A percentile compares a stretch with the other conserved stretches of the same genome.
Conservation (phyloP, 2,329 filamentous ascomycete genomes). For the Biscogniauxia marginata region DNA sequence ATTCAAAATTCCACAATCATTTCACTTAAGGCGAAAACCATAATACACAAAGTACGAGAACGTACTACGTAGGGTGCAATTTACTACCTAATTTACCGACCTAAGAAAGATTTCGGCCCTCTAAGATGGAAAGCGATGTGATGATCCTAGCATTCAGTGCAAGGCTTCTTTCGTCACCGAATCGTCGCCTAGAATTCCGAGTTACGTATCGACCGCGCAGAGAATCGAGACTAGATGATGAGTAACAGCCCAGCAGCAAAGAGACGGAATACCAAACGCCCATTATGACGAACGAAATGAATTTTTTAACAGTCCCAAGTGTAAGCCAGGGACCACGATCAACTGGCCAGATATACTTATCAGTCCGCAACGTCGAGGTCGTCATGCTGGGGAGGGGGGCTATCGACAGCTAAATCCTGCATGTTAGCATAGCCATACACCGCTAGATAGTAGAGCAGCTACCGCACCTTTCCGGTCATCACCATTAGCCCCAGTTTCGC, state of each 20-base stretch:
- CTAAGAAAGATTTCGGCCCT: background rate
- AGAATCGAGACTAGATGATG: conserved; percentile 31
- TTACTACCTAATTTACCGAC: background rate
- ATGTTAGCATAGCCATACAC: conserved; percentile 17
- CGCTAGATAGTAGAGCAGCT: conserved; percentile 9
- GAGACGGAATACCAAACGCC: conserved; percentile 18
- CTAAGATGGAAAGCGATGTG: background rate
- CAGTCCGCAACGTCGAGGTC: conserved; percentile 93
- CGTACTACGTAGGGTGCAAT: background rate
- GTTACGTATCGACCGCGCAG: conserved; percentile 3
- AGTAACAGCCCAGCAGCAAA: conserved; percentile 26
- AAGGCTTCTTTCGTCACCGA: background rate
- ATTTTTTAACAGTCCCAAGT: background rate
- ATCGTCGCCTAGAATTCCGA: background rate
- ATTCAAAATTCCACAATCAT: no score
- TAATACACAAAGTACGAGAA: background rate
- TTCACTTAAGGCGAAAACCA: no score
- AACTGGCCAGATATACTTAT: conserved; percentile 25
- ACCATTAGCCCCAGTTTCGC: conserved; percentile 76
- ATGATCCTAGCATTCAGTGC: background rate
- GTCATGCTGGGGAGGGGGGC: conserved; percentile 81
- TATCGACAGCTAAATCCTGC: conserved; percentile 58
- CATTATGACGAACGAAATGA: conserved; percentile 7
- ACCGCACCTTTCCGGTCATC: conserved; percentile 84
- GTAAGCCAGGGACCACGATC: conserved; percentile 8